A percentile compares a stretch with the other conserved stretches of the same genome.
Evolutionary conservation across 106 monocot species (phyloP).

Genomic region (Dendrobium nobile): DNA sequence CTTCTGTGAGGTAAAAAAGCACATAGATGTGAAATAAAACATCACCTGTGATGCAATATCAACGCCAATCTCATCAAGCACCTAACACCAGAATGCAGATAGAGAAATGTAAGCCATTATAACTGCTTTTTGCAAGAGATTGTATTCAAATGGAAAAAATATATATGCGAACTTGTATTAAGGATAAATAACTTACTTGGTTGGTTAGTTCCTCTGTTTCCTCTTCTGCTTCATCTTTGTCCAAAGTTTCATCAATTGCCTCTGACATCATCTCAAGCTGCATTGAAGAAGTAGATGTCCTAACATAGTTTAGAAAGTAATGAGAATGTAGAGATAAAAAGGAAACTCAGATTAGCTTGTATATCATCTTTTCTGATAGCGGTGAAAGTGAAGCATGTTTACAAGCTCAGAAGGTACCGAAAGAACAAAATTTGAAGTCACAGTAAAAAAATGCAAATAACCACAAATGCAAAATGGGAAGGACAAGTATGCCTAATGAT

Average conservation of each 20-base stretch:
- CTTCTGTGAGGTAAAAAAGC: not conserved
- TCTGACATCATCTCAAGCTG: slow-evolving; percentile 99
- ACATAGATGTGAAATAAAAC: not conserved
- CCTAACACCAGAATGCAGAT: slow-evolving; percentile 33
- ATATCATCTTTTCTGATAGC: too few relatives aligned
- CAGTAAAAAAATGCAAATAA: too few relatives aligned
- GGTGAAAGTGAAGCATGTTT: too few relatives aligned
- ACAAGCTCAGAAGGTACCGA: too few relatives aligned
- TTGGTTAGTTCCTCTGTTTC: slow-evolving; percentile 84
- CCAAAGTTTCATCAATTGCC: slow-evolving; percentile 70
- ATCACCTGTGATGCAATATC: slow-evolving; percentile 85
- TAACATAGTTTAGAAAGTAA: too few relatives aligned
- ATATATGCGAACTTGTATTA: not conserved
- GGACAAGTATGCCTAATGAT: too few relatives aligned
- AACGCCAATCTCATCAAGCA: slow-evolving; percentile 97
- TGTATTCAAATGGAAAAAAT: not conserved
- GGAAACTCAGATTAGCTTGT: too few relatives aligned
- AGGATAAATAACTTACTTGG: slow-evolving; percentile 35
- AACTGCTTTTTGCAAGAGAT: not conserved
- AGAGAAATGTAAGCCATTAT: not conserved
- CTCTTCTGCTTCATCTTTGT: slow-evolving; percentile 80
- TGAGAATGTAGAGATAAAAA: too few relatives aligned
- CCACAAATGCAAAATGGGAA: too few relatives aligned
- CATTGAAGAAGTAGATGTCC: not conserved
- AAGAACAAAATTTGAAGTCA: too few relatives aligned